Percentiles rank a stretch among this genome's conserved stretches.
Evolutionary conservation across 1,139 yeast genomes (phyloP).

Genomic region (Hansenula sp.): DNA sequence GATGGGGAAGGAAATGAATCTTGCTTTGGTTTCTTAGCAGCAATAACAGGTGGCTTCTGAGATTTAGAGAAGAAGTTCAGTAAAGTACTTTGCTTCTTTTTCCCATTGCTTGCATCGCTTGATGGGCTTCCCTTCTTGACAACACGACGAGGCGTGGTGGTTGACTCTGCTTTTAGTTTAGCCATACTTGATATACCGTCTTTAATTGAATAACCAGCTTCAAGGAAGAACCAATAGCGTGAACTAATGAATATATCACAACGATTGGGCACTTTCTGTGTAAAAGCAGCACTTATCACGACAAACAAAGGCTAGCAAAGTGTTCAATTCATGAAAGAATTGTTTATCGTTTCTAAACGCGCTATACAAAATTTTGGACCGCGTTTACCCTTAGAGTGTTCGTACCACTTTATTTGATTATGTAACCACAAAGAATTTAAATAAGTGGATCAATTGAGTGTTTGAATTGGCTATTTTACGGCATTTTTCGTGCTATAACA

Average conservation of each 20-base stretch:
- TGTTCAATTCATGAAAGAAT: too few relatives aligned
- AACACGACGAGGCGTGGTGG: slow-evolving; percentile 1
- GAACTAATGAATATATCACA: not conserved
- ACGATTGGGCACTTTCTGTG: not conserved
- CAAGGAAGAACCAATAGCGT: too few relatives aligned
- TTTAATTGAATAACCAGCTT: not conserved
- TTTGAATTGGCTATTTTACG: too few relatives aligned
- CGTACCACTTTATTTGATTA: too few relatives aligned
- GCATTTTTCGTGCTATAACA: too few relatives aligned
- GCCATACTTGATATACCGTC: not conserved
- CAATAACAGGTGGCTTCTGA: not conserved
- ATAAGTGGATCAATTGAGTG: too few relatives aligned
- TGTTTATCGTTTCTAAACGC: too few relatives aligned
- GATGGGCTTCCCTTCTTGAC: not conserved
- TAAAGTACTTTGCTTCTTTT: slow-evolving; percentile 12
- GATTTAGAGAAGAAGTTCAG: slow-evolving; percentile 12
- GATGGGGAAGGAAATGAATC: slow-evolving; percentile 12
- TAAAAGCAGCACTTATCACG: too few relatives aligned
- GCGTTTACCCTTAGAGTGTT: too few relatives aligned
- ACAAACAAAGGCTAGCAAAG: too few relatives aligned
- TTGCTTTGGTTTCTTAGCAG: not conserved
- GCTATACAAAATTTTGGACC: too few relatives aligned
- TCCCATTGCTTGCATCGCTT: slow-evolving; percentile 3
- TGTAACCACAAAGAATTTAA: too few relatives aligned
- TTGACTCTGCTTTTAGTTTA: not conserved